phyloP scores from a whole-genome alignment of 1,284 basidiomycete species.

The Agroathelia rolfsii region DNA sequence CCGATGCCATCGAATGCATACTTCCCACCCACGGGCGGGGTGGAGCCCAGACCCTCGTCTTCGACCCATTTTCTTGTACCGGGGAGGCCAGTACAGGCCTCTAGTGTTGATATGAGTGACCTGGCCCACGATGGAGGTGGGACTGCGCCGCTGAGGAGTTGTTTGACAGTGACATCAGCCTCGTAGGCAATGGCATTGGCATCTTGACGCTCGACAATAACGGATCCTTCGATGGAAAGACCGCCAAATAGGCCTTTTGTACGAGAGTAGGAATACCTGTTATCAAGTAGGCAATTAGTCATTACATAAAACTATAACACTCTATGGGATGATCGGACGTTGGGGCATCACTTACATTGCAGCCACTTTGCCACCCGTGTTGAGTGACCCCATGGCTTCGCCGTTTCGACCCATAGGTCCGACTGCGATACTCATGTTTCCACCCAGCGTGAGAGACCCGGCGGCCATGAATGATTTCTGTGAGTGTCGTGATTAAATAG shows the following conservation, averaged over 20 bases:
- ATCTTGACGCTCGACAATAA: slow-evolving; percentile 91
- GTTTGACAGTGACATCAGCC: slow-evolving; percentile 63
- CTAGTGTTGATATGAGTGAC: slow-evolving; percentile 63
- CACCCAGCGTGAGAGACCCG: slow-evolving; percentile 85
- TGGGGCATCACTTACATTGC: slow-evolving; percentile 59
- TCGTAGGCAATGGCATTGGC: slow-evolving; percentile 78
- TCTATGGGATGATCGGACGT: too few species aligned
- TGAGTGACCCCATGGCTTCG: slow-evolving; percentile 84
- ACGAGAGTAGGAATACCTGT: slow-evolving; percentile 88
- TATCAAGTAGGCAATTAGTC: slow-evolving; percentile 5
- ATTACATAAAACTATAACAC: slow-evolving; percentile 6
- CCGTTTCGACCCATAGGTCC: slow-evolving; percentile 93
- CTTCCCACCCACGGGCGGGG: slow-evolving; percentile 16
- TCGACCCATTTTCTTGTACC: slow-evolving; percentile 60
- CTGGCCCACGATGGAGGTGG: slow-evolving; percentile 72
- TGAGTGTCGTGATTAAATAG: slow-evolving; percentile 1
- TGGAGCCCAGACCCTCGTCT: slow-evolving; percentile 30
- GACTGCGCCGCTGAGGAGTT: slow-evolving; percentile 71
- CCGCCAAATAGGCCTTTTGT: slow-evolving; percentile 88
- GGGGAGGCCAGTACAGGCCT: slow-evolving; percentile 63
- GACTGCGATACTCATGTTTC: slow-evolving; percentile 88
- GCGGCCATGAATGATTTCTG: slow-evolving; percentile 91
- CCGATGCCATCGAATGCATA: slow-evolving; percentile 52
- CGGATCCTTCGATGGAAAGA: slow-evolving; percentile 83
- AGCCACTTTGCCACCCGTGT: slow-evolving; percentile 79